Percentiles rank a stretch among this genome's conserved stretches.
phyloP scores from a whole-genome alignment of 2,329 filamentous ascomycete species.

The Parafenestella ontariensis region DNA sequence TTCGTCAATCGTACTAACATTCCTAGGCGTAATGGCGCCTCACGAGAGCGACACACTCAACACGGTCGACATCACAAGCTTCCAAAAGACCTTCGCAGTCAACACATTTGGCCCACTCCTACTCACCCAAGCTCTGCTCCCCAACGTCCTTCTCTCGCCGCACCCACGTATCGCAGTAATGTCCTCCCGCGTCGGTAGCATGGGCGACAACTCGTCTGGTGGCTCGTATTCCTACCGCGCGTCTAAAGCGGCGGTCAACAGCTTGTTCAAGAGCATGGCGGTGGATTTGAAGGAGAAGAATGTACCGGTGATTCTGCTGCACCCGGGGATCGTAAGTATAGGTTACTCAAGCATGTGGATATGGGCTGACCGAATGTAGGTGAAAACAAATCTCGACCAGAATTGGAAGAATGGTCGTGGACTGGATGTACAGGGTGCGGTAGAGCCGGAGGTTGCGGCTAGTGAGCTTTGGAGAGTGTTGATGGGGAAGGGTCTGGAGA shows the following conservation, averaged over 20 bases:
- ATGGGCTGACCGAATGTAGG: neutral
- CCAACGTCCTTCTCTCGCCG: conserved; percentile 45
- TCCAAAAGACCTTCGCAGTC: conserved; percentile 51
- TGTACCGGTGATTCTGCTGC: conserved; percentile 52
- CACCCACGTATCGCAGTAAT: conserved; percentile 51
- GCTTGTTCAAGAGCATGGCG: conserved; percentile 53
- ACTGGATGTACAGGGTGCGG: conserved; percentile 41
- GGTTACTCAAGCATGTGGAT: neutral
- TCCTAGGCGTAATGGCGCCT: conserved; percentile 34
- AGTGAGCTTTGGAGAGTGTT: conserved; percentile 53
- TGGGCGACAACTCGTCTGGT: conserved; percentile 53
- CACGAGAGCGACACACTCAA: conserved; percentile 43
- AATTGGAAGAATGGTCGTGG: conserved; percentile 34
- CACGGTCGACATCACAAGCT: conserved; percentile 34
- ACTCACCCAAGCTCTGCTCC: conserved; percentile 54
- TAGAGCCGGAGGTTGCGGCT: conserved; percentile 55
- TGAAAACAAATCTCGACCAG: conserved; percentile 40
- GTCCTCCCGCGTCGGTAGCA: conserved; percentile 53
- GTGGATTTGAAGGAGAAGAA: conserved; percentile 51
- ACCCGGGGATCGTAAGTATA: conserved; percentile 50
- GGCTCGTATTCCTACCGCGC: conserved; percentile 55
- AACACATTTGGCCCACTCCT: conserved; percentile 56
- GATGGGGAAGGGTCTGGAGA: conserved; percentile 49
- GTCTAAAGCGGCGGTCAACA: conserved; percentile 55
- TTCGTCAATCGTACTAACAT: too few species aligned